phyloP scores from a whole-genome alignment of 805 yeast species.

The Spathaspora passalidarum region DNA sequence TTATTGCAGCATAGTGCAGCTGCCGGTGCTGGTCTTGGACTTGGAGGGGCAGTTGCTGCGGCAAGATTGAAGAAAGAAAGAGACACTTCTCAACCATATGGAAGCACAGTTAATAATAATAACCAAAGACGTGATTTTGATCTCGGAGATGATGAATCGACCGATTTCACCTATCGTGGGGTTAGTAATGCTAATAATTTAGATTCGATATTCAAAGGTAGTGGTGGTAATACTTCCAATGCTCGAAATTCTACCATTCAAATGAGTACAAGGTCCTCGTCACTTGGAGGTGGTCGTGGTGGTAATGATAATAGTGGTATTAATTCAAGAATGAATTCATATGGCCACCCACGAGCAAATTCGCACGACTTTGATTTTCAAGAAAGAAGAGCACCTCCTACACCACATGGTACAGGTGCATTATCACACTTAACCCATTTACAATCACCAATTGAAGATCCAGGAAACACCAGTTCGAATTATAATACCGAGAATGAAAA shows the following conservation, averaged over 20 bases:
- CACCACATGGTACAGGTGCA: neutral
- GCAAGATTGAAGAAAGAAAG: slow-evolving; percentile 21
- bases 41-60: slow-evolving; percentile 9
- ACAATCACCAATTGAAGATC: neutral
- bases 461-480: slow-evolving; percentile 1
- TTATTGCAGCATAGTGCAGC: slow-evolving; percentile 3
- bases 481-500: slow-evolving; percentile 1
- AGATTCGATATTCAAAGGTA: slow-evolving; percentile 34
- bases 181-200: slow-evolving; percentile 41
- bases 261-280: slow-evolving; percentile 7
- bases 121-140: slow-evolving; percentile 4
- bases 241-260: slow-evolving; percentile 12
- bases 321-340: slow-evolving; percentile 28
- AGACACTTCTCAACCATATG: slow-evolving; percentile 5
- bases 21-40: slow-evolving; percentile 6
- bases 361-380: slow-evolving; percentile 20
- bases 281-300: slow-evolving; percentile 5
- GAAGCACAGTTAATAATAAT: slow-evolving; percentile 10
- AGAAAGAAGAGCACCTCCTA: slow-evolving; percentile 7
- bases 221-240: slow-evolving; percentile 14
- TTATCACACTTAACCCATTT: neutral
- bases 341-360: slow-evolving; percentile 20
- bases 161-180: slow-evolving; percentile 42
- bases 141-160: slow-evolving; percentile 11
- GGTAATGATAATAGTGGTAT: slow-evolving; percentile 1